Evolutionary conservation across 2,329 filamentous ascomycete species (phyloP).

Genomic region (Colletotrichum camelliae): DNA sequence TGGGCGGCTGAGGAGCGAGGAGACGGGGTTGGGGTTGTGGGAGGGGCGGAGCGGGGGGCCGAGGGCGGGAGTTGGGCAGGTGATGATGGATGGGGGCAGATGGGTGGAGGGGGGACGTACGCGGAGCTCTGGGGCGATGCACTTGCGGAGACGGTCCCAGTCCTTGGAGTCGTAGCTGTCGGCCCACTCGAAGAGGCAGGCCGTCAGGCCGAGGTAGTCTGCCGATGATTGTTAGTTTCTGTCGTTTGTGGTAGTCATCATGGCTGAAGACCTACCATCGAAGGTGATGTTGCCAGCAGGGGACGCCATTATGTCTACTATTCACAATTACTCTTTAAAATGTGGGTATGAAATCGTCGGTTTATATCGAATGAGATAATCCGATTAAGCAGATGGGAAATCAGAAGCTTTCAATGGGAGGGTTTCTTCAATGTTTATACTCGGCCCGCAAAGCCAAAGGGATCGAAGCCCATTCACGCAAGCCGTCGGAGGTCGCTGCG

Average conservation of each 20-base stretch:
- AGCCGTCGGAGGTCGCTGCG: neutral
- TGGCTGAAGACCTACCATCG: conserved; percentile 58
- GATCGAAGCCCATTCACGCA: neutral
- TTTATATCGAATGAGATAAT: neutral
- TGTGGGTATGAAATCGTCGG: neutral
- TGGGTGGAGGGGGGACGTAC: conserved; percentile 54
- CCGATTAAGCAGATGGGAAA: neutral
- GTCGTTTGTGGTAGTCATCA: conserved; percentile 40
- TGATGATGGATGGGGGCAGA: conserved; percentile 52
- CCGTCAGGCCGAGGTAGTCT: conserved; percentile 56
- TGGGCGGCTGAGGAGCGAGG: neutral
- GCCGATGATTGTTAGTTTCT: conserved; percentile 37
- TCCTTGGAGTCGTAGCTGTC: conserved; percentile 72
- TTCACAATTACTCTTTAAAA: neutral
- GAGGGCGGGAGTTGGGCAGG: conserved; percentile 29
- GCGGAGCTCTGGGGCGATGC: conserved; percentile 52
- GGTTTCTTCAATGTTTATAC: neutral
- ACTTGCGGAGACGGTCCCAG: conserved; percentile 62
- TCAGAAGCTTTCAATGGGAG: accelerated
- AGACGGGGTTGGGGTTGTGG: neutral
- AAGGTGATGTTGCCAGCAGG: conserved; percentile 20
- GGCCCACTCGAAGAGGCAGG: conserved; percentile 64
- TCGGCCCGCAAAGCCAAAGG: neutral
- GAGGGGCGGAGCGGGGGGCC: neutral
- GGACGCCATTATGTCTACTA: conserved; percentile 3